Evolutionary conservation across 148 eudicot species (phyloP).

Genomic region (Heliosperma pusillum): DNA sequence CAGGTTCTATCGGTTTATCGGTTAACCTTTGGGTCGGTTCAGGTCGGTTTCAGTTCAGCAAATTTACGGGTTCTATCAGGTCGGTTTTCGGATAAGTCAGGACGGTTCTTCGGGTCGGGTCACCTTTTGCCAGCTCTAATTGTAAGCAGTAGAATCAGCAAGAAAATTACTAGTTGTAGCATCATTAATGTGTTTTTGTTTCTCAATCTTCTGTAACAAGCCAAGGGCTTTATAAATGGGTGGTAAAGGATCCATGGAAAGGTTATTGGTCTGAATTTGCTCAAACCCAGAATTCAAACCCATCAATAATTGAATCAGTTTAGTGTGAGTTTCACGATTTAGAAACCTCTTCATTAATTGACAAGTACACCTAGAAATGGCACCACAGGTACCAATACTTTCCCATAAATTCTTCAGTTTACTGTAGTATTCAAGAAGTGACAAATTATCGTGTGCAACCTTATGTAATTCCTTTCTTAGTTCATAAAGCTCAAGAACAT

Average conservation of each 20-base stretch:
- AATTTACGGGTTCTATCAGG: too few species aligned
- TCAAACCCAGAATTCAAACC: not conserved
- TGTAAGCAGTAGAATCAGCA: too few species aligned
- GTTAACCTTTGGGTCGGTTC: too few species aligned
- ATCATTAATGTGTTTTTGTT: not conserved
- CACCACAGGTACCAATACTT: not conserved
- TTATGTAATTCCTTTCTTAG: not conserved
- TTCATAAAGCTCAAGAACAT: not conserved
- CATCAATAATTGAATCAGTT: not conserved
- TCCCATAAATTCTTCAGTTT: not conserved
- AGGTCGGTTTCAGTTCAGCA: too few species aligned
- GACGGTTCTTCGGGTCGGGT: too few species aligned
- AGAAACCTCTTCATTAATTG: not conserved
- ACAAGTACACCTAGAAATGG: slow-evolving; percentile 7
- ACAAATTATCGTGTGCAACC: not conserved
- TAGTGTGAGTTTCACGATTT: too few species aligned
- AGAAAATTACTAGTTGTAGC: too few species aligned
- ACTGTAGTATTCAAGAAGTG: not conserved
- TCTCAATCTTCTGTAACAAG: not conserved
- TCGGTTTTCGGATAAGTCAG: too few species aligned
- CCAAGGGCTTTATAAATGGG: not conserved
- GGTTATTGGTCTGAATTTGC: not conserved
- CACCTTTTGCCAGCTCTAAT: too few species aligned
- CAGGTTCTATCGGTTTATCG: too few species aligned
- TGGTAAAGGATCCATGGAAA: not conserved